These are phyloP conservation scores for Aspergillus amoenus DNA, from an alignment of 2,329 filamentous ascomycete species.

Conservation along the genomic window DNA sequence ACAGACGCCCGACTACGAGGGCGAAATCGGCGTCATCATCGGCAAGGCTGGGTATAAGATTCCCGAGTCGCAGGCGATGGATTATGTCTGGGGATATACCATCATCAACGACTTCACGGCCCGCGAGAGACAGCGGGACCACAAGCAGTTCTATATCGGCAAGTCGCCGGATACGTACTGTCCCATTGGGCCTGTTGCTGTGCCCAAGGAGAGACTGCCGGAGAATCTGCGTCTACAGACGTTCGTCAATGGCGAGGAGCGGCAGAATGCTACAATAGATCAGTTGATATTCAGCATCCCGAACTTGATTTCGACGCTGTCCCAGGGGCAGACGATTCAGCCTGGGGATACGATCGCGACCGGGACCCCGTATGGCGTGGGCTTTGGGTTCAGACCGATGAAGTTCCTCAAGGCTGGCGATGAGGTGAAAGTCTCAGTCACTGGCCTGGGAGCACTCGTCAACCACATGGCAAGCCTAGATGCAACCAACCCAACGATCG, in stretches of 20 bases:
- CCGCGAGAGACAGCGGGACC: constrained; percentile 54
- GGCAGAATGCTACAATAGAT: constrained; percentile 50
- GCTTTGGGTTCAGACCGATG: constrained; percentile 48
- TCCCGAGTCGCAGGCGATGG: constrained; percentile 45
- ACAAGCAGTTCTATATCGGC: constrained; percentile 62
- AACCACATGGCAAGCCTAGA: constrained; percentile 40
- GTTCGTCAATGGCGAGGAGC: constrained; percentile 51
- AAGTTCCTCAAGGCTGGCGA: constrained; percentile 44
- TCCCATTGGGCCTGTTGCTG: constrained; percentile 56
- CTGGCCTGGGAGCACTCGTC: constrained; percentile 40
- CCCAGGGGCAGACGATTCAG: constrained; percentile 52
- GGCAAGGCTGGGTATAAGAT: constrained; percentile 50
- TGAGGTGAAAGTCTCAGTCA: constrained; percentile 44
- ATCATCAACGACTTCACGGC: constrained; percentile 60
- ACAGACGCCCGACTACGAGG: constrained; percentile 55
- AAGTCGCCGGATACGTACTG: constrained; percentile 58
- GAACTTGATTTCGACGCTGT: constrained; percentile 48
- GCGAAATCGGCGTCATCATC: constrained; percentile 58
- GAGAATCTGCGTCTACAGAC: constrained; percentile 45
- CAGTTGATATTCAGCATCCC: constrained; percentile 54
- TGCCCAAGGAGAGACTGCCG: constrained; percentile 48
- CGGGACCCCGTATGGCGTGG: constrained; percentile 39
- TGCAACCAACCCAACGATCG: constrained; percentile 27
- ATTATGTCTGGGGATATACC: constrained; percentile 58
- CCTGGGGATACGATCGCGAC: constrained; percentile 54